Evolutionary conservation across 345 rosid species (phyloP), one percentile per base, ranked within the genome.

Genomic region (Eucalyptus regnans): DNA sequence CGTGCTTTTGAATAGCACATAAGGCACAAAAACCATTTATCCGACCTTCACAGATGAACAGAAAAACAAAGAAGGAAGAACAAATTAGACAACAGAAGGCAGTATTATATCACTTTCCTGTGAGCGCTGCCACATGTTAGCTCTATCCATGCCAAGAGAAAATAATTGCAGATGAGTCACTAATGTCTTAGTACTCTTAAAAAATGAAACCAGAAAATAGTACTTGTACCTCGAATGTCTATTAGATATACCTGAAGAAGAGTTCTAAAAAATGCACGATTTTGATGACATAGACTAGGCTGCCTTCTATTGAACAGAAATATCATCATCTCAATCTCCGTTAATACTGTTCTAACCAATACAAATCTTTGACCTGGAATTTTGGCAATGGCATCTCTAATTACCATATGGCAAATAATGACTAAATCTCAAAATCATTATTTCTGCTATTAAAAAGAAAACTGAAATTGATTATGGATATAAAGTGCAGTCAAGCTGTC

Each of bases 1-100:
- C 97, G 91, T 98, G 99, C 87, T 95, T 96, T 93, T 98, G 99
- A 83, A 98, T 97, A 76, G 99, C 99, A 92, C 99, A 98, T 92
- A 98, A 90, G 25, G 99, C 99, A 92, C 99, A 98, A 88, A 97
- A 98, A 37, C 99, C 99, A 94, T 96, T 94, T 33, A 97, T 91
- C 89, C 88, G 97, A 88, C 99, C 99, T 98, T 93, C 95, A 95
- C 44, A 91, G 90, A 87, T 29, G 50, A 91, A 52, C 54, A 51
- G 80, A 62, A 92, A 87, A 58, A 81, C 89, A 31, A 88, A 88
- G 76, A 89, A 52, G 25, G 51, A 29, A 76, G 33, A 50, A 31
- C 13, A 51, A 44, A 50, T 50, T 76, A 88, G 31, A 52, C 84
- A 76, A 29, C 9, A 76, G 84, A 76, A 41, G 84, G 84, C 48